Percentiles rank a stretch among this genome's conserved stretches.
phyloP scores from a whole-genome alignment of 805 yeast genomes.

The Ogataea glucozyma region DNA sequence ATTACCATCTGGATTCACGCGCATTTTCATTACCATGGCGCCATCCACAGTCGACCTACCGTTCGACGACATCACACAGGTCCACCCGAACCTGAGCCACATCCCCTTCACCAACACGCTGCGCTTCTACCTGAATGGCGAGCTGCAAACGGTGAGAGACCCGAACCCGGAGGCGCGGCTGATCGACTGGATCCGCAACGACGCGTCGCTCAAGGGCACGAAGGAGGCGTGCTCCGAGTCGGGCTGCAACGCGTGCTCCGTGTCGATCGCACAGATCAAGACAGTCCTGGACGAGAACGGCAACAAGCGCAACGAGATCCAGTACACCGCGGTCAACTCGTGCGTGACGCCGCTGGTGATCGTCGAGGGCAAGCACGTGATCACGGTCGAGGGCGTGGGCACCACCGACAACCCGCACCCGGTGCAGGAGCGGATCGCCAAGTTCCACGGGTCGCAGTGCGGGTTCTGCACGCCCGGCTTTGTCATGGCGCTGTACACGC shows the following conservation, averaged over 20 bases:
- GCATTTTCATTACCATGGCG: constrained; percentile 28
- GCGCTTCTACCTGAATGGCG: constrained; percentile 43
- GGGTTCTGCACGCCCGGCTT: constrained; percentile 55
- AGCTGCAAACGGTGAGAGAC: constrained; percentile 34
- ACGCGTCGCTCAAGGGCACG: constrained; percentile 43
- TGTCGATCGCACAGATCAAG: constrained; percentile 41
- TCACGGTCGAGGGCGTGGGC: constrained; percentile 52
- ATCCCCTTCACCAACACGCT: constrained; percentile 30
- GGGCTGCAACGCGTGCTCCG: constrained; percentile 53
- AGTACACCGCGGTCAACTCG: constrained; percentile 44
- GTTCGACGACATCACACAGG: constrained; percentile 21
- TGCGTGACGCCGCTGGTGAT: constrained; percentile 48
- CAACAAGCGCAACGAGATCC: constrained; percentile 27
- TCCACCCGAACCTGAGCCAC: constrained; percentile 28
- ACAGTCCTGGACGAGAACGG: constrained; percentile 11
- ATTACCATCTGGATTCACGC: too few relatives aligned
- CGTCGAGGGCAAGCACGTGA: constrained; percentile 47
- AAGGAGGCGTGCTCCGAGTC: constrained; percentile 53
- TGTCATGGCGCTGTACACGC: constrained; percentile 47
- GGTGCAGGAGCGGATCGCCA: constrained; percentile 50
- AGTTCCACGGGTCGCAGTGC: constrained; percentile 51
- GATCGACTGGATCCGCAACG: constrained; percentile 43
- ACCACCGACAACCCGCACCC: constrained; percentile 43
- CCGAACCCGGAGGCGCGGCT: constrained; percentile 47
- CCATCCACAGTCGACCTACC: constrained; percentile 25